Evolutionary conservation across 2,329 filamentous ascomycete species (phyloP).

Genomic region (Hymenoscyphus infarciens): DNA sequence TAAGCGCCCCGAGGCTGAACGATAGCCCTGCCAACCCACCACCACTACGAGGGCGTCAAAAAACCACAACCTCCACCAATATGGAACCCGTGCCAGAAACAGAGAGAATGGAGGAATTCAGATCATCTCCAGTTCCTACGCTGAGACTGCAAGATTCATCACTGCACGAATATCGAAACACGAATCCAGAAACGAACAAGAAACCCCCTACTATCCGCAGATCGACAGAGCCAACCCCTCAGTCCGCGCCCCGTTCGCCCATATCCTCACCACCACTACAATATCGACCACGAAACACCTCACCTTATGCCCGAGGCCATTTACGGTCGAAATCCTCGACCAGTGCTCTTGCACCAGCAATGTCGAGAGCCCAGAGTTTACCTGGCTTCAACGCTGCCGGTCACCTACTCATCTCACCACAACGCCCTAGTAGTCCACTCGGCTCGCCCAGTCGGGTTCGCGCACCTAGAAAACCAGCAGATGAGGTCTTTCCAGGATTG

Average conservation of each 20-base stretch:
- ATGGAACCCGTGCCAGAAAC: constrained; percentile 69
- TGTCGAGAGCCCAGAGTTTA: constrained; percentile 62
- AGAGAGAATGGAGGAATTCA: constrained; percentile 65
- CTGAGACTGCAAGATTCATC: constrained; percentile 42
- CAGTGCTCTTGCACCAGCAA: constrained; percentile 50
- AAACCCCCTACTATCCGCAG: constrained; percentile 55
- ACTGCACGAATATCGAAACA: constrained; percentile 18
- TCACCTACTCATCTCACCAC: constrained; percentile 52
- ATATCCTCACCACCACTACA: constrained; percentile 43
- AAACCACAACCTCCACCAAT: constrained; percentile 23
- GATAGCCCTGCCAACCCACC: constrained; percentile 3
- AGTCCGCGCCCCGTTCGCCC: constrained; percentile 48
- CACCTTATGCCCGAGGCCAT: constrained; percentile 56
- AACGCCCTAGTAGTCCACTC: constrained; percentile 51
- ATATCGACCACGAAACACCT: constrained; percentile 60
- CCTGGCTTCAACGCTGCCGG: constrained; percentile 59
- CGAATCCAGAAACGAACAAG: constrained; percentile 16
- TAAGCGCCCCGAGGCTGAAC: background rate
- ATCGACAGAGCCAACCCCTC: constrained; percentile 54
- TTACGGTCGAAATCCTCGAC: constrained; percentile 56
- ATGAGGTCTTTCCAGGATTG: constrained; percentile 58
- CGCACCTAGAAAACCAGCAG: constrained; percentile 52
- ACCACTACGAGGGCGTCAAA: background rate
- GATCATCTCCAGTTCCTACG: constrained; percentile 52
- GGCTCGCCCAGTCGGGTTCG: constrained; percentile 52